phyloP scores from a whole-genome alignment of 805 yeast genomes.

The Ogataea zsoltii region DNA sequence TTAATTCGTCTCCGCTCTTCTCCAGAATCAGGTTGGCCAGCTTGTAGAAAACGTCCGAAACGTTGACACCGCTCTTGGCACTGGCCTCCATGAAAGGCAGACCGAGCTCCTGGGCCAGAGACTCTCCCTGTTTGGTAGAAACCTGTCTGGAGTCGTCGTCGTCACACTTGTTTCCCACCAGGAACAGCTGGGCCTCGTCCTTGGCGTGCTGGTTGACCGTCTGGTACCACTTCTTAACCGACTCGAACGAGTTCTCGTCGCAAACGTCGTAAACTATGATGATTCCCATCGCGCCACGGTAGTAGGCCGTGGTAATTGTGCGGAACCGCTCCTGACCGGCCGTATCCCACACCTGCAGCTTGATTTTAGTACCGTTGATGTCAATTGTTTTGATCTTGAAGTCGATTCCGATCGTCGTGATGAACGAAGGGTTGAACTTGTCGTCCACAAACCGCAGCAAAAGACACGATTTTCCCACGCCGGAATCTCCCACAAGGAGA shows the following conservation, averaged over 20 bases:
- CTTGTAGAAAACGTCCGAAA: constrained; percentile 87
- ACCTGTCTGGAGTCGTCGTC: constrained; percentile 87
- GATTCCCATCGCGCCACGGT: constrained; percentile 88
- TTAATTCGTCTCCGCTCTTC: constrained; percentile 52
- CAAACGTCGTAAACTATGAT: constrained; percentile 82
- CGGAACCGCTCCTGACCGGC: constrained; percentile 97
- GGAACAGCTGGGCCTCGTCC: constrained; percentile 90
- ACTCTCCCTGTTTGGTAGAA: constrained; percentile 86
- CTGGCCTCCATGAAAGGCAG: constrained; percentile 94
- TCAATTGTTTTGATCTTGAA: constrained; percentile 96
- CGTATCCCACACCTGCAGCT: constrained; percentile 95
- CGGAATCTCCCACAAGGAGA: constrained; percentile 90
- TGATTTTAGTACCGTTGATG: constrained; percentile 87
- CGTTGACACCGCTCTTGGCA: constrained; percentile 92
- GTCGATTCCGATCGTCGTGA: constrained; percentile 97
- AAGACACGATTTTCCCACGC: constrained; percentile 86
- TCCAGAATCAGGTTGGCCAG: constrained; percentile 86
- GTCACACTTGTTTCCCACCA: constrained; percentile 96
- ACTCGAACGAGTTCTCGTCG: constrained; percentile 88
- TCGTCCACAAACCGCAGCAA: constrained; percentile 92
- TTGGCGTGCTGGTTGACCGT: constrained; percentile 96
- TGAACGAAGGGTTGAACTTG: constrained; percentile 93
- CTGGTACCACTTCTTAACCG: constrained; percentile 91
- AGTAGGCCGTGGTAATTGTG: constrained; percentile 90
- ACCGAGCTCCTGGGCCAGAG: constrained; percentile 80